Percentiles rank a stretch among this genome's conserved stretches.
Conservation (phyloP, 768 basidiomycete genomes). For the Plicaturopsis crispa region DNA sequence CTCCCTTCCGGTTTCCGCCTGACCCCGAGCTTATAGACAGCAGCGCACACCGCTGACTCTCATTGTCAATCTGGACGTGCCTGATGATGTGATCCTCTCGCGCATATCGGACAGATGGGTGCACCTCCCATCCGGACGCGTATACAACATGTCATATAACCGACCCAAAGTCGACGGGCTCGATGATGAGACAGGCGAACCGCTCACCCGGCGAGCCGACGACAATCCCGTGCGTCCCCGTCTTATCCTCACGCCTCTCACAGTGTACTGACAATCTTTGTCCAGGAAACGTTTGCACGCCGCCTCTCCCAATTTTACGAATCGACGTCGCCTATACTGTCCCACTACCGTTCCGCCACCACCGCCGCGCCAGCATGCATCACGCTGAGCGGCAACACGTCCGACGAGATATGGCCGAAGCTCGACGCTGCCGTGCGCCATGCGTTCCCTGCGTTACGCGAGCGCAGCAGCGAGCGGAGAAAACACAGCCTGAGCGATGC, state of each 20-base stretch:
- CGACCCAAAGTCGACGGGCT: slow-evolving; percentile 69
- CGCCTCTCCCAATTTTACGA: slow-evolving; percentile 73
- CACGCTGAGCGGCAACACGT: slow-evolving; percentile 64
- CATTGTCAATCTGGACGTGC: slow-evolving; percentile 82
- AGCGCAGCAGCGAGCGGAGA: slow-evolving; percentile 34
- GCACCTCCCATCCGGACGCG: slow-evolving; percentile 79
- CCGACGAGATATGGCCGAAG: slow-evolving; percentile 87
- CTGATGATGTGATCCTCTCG: slow-evolving; percentile 76
- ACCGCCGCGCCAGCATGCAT: slow-evolving; percentile 38
- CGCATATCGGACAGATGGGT: slow-evolving; percentile 90
- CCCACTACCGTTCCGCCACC: slow-evolving; percentile 44
- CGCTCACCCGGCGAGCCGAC: slow-evolving; percentile 81
- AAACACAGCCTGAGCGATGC: slow-evolving; percentile 50
- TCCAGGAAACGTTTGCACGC: slow-evolving; percentile 69
- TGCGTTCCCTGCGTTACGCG: slow-evolving; percentile 51
- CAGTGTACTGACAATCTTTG: slow-evolving; percentile 6
- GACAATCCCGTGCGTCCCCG: slow-evolving; percentile 67
- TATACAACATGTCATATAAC: slow-evolving; percentile 89
- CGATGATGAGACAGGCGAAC: slow-evolving; percentile 85
- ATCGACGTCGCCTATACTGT: slow-evolving; percentile 74
- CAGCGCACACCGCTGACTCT: slow-evolving; percentile 65
- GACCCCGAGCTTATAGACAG: slow-evolving; percentile 30
- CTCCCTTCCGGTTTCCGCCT: not conserved
- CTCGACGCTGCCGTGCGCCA: slow-evolving; percentile 55
- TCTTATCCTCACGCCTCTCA: too few species aligned